These are phyloP conservation scores for Rhododendron molle DNA, from an alignment of 148 eudicot genomes.

Conservation along the genomic window DNA sequence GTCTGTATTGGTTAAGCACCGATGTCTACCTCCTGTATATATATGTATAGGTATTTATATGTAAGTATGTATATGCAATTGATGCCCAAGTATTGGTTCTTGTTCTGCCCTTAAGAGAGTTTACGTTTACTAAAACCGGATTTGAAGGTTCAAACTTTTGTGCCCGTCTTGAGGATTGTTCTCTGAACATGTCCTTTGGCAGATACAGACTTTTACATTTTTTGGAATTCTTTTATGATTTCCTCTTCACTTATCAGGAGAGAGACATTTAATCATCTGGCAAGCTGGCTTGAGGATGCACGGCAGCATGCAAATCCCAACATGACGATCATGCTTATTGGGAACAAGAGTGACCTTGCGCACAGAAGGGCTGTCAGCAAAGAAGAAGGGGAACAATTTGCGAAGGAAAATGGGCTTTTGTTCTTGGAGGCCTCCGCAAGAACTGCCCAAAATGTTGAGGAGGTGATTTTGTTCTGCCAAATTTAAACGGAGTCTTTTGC, in stretches of 20 bases:
- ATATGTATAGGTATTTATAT: no score
- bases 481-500: neutral
- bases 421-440: slow-evolving; percentile 76
- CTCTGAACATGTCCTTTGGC: neutral
- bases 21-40: neutral
- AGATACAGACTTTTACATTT: neutral
- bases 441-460: slow-evolving; percentile 72
- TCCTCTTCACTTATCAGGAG: slow-evolving; percentile 34
- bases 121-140: neutral
- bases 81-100: neutral
- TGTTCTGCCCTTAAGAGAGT: neutral
- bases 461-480: slow-evolving; percentile 29
- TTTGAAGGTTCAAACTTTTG: neutral
- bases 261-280: slow-evolving; percentile 75
- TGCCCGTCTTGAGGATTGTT: slow-evolving; percentile 3
- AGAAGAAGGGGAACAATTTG: slow-evolving; percentile 88
- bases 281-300: slow-evolving; percentile 81
- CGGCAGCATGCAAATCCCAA: slow-evolving; percentile 73
- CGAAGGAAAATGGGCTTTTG: slow-evolving; percentile 67
- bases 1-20: neutral
- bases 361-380: slow-evolving; percentile 79
- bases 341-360: slow-evolving; percentile 65
- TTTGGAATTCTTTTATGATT: neutral
- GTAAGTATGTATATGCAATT: neutral
- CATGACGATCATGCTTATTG: slow-evolving; percentile 77